Conservation (phyloP, 2,329 filamentous ascomycete species). For the Phaeosphaeria sp. region DNA sequence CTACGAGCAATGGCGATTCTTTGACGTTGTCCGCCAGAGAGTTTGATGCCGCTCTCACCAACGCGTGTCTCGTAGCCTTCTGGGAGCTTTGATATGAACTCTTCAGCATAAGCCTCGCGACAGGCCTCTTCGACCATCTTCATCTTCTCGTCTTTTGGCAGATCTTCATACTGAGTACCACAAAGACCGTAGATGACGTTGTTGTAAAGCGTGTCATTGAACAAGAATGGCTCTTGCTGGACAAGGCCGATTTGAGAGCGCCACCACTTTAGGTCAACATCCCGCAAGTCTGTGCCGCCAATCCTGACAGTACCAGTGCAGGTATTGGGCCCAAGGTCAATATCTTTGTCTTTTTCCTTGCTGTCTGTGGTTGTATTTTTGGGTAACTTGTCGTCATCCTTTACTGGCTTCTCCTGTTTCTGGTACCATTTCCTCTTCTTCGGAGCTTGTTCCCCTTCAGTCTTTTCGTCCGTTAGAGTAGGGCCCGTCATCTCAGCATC, state of each 20-base stretch:
- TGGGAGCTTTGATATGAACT: slow-evolving; percentile 46
- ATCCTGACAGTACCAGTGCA: slow-evolving; percentile 41
- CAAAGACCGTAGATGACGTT: slow-evolving; percentile 49
- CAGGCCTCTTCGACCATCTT: slow-evolving; percentile 57
- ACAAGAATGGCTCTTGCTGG: slow-evolving; percentile 50
- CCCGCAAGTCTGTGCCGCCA: slow-evolving; percentile 34
- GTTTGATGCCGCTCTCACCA: slow-evolving; percentile 77
- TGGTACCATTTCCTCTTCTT: slow-evolving; percentile 20
- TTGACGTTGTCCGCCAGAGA: slow-evolving; percentile 87
- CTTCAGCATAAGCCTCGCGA: slow-evolving; percentile 47
- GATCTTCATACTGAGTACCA: slow-evolving; percentile 57
- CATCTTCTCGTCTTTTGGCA: slow-evolving; percentile 62
- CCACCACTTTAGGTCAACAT: slow-evolving; percentile 52
- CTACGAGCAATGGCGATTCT: slow-evolving; percentile 77
- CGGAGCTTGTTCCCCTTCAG: slow-evolving; percentile 9
- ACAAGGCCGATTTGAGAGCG: slow-evolving; percentile 54
- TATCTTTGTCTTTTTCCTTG: slow-evolving; percentile 20
- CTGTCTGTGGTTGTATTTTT: slow-evolving; percentile 2
- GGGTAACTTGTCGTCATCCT: slow-evolving; percentile 2
- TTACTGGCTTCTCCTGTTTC: slow-evolving; percentile 1
- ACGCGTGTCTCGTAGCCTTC: slow-evolving; percentile 76
- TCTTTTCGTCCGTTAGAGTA: slow-evolving; percentile 4
- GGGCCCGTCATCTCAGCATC: slow-evolving; percentile 7
- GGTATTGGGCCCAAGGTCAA: slow-evolving; percentile 35
- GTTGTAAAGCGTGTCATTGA: slow-evolving; percentile 49